A percentile compares a stretch with the other conserved stretches of the same genome.
These are phyloP conservation scores for Luvunga scandens DNA, from an alignment of 345 rosid species.

Conservation along the genomic window DNA sequence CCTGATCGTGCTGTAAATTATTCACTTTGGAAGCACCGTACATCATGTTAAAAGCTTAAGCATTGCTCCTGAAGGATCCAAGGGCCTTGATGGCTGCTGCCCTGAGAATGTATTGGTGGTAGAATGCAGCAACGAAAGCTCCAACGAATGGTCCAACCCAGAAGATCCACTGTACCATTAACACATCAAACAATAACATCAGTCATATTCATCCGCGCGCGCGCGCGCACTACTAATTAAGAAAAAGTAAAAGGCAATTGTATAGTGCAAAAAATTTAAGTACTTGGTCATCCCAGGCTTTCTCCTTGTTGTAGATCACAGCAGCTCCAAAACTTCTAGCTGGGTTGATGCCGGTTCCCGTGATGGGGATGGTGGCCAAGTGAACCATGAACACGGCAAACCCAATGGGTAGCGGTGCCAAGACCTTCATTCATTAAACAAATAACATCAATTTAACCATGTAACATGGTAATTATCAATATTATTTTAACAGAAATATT, in stretches of 20 bases:
- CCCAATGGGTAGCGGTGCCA: conserved; percentile 97
- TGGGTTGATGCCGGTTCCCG: conserved; percentile 96
- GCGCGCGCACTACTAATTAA: too few relatives aligned
- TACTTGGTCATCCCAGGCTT: conserved; percentile 97
- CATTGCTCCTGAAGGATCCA: conserved; percentile 83
- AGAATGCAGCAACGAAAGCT: conserved; percentile 75
- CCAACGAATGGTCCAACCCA: conserved; percentile 97
- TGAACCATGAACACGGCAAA: conserved; percentile 98
- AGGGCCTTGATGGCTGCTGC: conserved; percentile 77
- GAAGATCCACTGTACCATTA: conserved; percentile 69
- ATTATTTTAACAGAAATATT: not conserved
- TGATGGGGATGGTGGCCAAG: conserved; percentile 83
- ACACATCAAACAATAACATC: not conserved
- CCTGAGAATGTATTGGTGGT: conserved; percentile 73
- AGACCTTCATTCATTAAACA: conserved; percentile 40
- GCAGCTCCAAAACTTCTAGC: conserved; percentile 99
- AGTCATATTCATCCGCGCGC: not conserved
- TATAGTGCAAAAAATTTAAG: not conserved
- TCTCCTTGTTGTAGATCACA: conserved; percentile 66
- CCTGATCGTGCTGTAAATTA: conserved; percentile 11
- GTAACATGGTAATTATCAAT: not conserved
- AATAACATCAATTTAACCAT: not conserved
- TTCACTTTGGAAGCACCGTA: conserved; percentile 11
- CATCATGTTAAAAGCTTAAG: conserved; percentile 29
- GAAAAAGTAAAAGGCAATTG: not conserved